These are phyloP conservation scores for Cercospora citrullina DNA, from an alignment of 2,329 filamentous ascomycete species.

Conservation along the genomic window DNA sequence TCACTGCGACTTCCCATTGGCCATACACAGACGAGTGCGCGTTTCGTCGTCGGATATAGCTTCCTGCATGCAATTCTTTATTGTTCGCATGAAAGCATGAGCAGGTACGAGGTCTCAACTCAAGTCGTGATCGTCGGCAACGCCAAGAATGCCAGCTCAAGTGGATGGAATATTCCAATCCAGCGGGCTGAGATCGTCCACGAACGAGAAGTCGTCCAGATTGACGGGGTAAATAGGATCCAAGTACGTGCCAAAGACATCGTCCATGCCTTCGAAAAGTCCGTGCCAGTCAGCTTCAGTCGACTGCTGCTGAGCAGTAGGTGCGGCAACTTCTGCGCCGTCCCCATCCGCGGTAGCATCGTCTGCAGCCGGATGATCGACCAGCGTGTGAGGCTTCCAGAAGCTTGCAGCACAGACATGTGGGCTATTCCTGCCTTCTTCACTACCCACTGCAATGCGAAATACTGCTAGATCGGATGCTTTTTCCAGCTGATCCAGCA, in stretches of 20 bases:
- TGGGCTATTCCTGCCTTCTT: conserved; percentile 20
- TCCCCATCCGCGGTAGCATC: conserved; percentile 9
- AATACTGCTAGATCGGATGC: conserved; percentile 33
- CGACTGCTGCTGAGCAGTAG: conserved; percentile 7
- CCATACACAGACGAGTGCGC: not conserved
- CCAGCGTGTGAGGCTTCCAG: conserved; percentile 25
- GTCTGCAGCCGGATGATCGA: conserved; percentile 18
- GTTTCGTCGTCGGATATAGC: not conserved
- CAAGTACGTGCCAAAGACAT: conserved; percentile 38
- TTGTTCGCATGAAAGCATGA: not conserved
- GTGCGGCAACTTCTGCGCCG: not conserved
- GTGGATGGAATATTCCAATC: conserved; percentile 25
- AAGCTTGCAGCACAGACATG: conserved; percentile 27
- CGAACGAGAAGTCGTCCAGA: conserved; percentile 37
- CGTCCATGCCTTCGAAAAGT: conserved; percentile 39
- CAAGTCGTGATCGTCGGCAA: not conserved
- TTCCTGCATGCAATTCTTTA: not conserved
- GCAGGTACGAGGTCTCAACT: not conserved
- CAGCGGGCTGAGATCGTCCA: conserved; percentile 33
- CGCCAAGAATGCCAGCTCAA: conserved; percentile 14
- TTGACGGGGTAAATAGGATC: conserved; percentile 40
- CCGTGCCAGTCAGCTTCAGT: conserved; percentile 20
- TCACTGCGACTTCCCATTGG: not conserved
- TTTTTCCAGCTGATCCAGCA: conserved; percentile 35
- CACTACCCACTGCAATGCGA: conserved; percentile 26